Evolutionary conservation across 106 monocot genomes (phyloP), one percentile per base, ranked within the genome.

Genomic region (Cymbidium sinense): DNA sequence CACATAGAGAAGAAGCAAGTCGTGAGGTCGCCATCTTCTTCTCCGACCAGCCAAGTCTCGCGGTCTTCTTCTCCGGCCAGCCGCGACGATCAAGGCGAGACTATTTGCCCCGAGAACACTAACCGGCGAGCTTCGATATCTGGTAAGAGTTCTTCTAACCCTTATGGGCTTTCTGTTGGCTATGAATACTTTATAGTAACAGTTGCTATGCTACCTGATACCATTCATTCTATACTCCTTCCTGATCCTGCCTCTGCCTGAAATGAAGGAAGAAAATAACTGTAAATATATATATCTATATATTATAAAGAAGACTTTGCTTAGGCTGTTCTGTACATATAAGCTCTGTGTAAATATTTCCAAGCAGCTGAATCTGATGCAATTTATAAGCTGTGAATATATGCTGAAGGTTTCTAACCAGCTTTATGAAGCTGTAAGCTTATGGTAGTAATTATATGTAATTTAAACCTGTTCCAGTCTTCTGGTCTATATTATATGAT

Each of bases 141-240:
- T 21, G 74, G 50, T 10, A 62, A 80, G 1, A 37, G n/a, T 35
- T 35, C 78, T 34, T 70, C 80, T 15, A 96, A 96, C 82, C 91
- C 93, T 21, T 96, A 86, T 37, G 74, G 79, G 47, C 92, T 99
- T 69, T 89, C 79, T 12, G 74, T 78, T 35, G 94, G 98, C 23
- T 88, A 88, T 88, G 92, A 99, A 89, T 99, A 99, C 75, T 99
- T 88, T 73, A 79, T 95, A 80, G 92, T 92, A 75, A 99, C 94
- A 43, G 86, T 99, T 74, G 94, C 98, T n/a, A 92, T 92, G 92
- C 80, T 94, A 76, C 92, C 98, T 81, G 90, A 51, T 34, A 80
- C 84, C 80, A 88, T 85, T 85, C 87, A 72, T 83, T 86, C 86
- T 41, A 39, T 1, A 73, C 73, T 52, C 52, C 89, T 91, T 96